Evolutionary conservation across 1,284 basidiomycete species (phyloP).

Genomic region (Wallemia mellicola): DNA sequence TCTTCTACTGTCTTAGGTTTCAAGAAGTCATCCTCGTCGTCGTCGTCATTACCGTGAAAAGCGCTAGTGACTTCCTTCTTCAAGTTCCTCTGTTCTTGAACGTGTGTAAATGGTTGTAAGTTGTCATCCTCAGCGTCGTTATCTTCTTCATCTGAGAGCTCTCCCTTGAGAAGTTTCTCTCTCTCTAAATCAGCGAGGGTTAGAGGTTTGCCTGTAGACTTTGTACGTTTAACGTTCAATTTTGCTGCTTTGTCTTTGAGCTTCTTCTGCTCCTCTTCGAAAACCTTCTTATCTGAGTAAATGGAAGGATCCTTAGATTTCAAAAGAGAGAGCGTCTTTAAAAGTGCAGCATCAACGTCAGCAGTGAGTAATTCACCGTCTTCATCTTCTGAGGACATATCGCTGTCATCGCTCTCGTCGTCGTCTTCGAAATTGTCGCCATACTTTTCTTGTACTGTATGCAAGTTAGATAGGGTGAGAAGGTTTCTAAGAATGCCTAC

Average conservation of each 20-base stretch:
- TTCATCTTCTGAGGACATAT: constrained; percentile 65
- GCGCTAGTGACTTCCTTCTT: constrained; percentile 57
- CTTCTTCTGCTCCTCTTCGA: constrained; percentile 26
- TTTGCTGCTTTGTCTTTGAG: background rate
- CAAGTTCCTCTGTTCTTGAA: constrained; percentile 43
- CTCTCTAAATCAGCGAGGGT: constrained; percentile 11
- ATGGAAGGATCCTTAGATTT: constrained; percentile 53
- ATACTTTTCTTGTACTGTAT: constrained; percentile 52
- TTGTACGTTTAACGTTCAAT: constrained; percentile 5
- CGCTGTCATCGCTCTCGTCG: constrained; percentile 20
- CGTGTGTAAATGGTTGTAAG: constrained; percentile 28
- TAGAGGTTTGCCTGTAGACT: constrained; percentile 10
- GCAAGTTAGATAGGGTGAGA: background rate
- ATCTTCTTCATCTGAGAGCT: constrained; percentile 24
- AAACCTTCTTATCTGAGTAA: constrained; percentile 37
- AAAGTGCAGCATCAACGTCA: constrained; percentile 73
- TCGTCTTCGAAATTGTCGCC: constrained; percentile 29
- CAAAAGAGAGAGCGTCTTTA: constrained; percentile 67
- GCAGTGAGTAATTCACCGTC: constrained; percentile 87
- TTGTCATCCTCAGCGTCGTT: constrained; percentile 10
- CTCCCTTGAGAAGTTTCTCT: constrained; percentile 6
- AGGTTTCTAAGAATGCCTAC: constrained; percentile 21
- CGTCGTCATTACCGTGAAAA: constrained; percentile 23
- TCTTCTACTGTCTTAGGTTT: constrained; percentile 42
- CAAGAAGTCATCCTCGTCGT: constrained; percentile 25